Evolutionary conservation across 371 early-diverging fungal genomes (phyloP), one percentile per base, ranked within the genome.

Genomic region (Mortierella sp.): DNA sequence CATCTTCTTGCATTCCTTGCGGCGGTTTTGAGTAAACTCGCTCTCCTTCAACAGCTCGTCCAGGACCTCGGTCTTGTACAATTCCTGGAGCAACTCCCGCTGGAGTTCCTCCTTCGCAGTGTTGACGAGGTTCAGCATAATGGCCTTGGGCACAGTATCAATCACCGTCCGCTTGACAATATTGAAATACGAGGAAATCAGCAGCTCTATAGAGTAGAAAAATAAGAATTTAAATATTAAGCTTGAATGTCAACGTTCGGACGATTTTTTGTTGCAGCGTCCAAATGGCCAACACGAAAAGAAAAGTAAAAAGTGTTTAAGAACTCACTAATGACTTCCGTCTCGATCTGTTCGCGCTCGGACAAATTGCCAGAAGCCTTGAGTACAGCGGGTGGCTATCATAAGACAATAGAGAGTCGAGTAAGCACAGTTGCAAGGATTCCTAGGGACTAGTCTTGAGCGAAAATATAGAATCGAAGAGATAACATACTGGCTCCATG

Each of bases 101-200:
- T 99, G 99, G 52, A 99, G 87, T 48, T 93, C 92, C 43, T 97
- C 95, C 83, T 95, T 96, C 32, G 97, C 86, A 63, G 88, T 88
- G 51, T 82, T 85, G 2, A 99, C 99, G 34, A 99, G 86, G 81
- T 99, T 98, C 30, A 95, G 86, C 98, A 99, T 99, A 65, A 99
- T 94, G 7, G 99, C 96, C 79, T 99, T 99, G 48, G 99, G 99
- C 1, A 99, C 95, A 84, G 99, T 93, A 79, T 99, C 99, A 46
- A 97, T 89, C 60, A 97, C 90, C 4, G 97, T 99, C 55, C 97
- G 92, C 86, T 99, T 99, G 54, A 99, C 97, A 80, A 99, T 97
- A 73, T 94, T 93, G 80, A 91, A 98, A 84, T 99, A 99, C 3
- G 97, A 96, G 62, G 90, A 88, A 52, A 99, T 94, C 64, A 98